Percentiles rank a stretch among this genome's conserved stretches.
phyloP scores from a whole-genome alignment of 352 stramenopile species.

The Phytophthora pinifolia region DNA sequence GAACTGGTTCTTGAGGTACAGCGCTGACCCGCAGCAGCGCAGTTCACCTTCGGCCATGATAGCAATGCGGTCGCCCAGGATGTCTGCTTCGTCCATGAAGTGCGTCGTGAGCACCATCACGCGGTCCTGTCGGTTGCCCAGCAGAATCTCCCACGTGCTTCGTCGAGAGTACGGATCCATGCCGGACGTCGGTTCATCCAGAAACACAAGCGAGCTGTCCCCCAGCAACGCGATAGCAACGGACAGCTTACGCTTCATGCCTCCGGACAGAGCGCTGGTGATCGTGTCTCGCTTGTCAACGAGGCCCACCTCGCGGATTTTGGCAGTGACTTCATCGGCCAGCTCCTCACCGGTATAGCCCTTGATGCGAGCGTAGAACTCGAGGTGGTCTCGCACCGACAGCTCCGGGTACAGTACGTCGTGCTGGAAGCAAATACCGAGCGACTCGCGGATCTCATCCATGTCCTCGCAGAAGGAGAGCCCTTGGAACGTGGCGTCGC shows the following conservation, averaged over 20 bases:
- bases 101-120: conserved; percentile 92
- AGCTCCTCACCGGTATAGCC: conserved; percentile 41
- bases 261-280: conserved; percentile 61
- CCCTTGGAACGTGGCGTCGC: conserved; percentile 49
- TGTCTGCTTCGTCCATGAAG: conserved; percentile 94
- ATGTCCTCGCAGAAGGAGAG: conserved; percentile 69
- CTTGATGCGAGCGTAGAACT: conserved; percentile 68
- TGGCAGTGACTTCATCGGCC: conserved; percentile 31
- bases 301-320: conserved; percentile 59
- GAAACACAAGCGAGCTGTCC: conserved; percentile 74
- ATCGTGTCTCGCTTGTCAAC: conserved; percentile 55
- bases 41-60: conserved; percentile 78
- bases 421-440: conserved; percentile 81
- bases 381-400: conserved; percentile 72
- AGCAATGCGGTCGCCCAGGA: conserved; percentile 80
- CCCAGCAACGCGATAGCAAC: conserved; percentile 87
- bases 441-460: conserved; percentile 50
- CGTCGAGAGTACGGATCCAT: conserved; percentile 95
- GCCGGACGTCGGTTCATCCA: conserved; percentile 91
- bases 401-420: conserved; percentile 81
- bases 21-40: conserved; percentile 50
- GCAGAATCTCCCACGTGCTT: conserved; percentile 89
- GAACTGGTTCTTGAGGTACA: conserved; percentile 76
- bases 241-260: conserved; percentile 90
- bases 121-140: conserved; percentile 45